These are phyloP conservation scores for Brettanomyces nanus DNA, from an alignment of 805 yeast genomes.

Conservation along the genomic window DNA sequence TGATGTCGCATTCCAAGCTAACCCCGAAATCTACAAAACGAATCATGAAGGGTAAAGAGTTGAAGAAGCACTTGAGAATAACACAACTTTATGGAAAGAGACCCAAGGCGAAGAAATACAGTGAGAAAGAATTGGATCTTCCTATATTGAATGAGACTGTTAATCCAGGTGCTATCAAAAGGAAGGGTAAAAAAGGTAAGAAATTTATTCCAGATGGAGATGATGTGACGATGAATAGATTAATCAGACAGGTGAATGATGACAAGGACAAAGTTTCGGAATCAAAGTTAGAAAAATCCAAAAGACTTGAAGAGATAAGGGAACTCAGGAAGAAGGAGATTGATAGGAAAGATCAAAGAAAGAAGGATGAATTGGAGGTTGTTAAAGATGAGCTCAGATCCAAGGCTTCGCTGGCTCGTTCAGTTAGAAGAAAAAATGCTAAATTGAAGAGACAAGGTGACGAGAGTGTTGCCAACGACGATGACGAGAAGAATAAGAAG, in stretches of 20 bases:
- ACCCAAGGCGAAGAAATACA: constrained; percentile 46
- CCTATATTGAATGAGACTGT: constrained; percentile 79
- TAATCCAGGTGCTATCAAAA: constrained; percentile 68
- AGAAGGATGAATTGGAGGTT: constrained; percentile 59
- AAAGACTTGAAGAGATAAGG: constrained; percentile 83
- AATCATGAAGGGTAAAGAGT: constrained; percentile 40
- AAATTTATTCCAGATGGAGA: constrained; percentile 69
- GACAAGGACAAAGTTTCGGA: constrained; percentile 71
- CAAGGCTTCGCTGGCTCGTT: constrained; percentile 64
- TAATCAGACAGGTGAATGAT: constrained; percentile 77
- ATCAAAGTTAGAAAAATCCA: constrained; percentile 83
- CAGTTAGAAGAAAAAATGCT: constrained; percentile 53
- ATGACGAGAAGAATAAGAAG: constrained; percentile 18
- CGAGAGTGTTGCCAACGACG: constrained; percentile 9
- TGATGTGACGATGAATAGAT: constrained; percentile 49
- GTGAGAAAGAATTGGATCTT: constrained; percentile 71
- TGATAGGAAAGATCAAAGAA: constrained; percentile 71
- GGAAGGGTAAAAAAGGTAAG: constrained; percentile 71
- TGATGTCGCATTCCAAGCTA: constrained; percentile 49
- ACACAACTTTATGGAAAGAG: constrained; percentile 63
- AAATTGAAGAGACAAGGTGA: constrained; percentile 22
- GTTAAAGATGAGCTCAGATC: constrained; percentile 71
- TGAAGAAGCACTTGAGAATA: constrained; percentile 59
- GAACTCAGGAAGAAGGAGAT: constrained; percentile 81
- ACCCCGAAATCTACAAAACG: constrained; percentile 50